Conservation (phyloP, 169 alveolate genomes). For the Eimeria brunetti region DNA sequence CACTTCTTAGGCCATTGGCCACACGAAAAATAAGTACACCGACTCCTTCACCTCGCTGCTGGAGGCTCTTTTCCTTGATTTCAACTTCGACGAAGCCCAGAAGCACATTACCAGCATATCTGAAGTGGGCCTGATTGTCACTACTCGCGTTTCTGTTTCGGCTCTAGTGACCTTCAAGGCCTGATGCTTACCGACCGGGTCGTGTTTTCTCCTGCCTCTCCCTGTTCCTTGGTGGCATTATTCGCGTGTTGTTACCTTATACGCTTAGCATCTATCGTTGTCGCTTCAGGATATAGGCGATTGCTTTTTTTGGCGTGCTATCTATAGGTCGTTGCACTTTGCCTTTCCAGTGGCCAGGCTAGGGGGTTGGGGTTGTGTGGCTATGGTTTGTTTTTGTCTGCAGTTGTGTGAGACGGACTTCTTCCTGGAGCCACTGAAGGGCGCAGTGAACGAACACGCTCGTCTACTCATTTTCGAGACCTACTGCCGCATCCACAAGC, state of each 20-base stretch:
- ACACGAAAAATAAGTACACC: conserved; percentile 87
- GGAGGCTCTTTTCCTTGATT: conserved; percentile 91
- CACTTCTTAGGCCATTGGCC: conserved; percentile 82
- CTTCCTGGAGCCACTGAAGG: conserved; percentile 90
- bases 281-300: not conserved
- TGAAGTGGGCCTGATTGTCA: conserved; percentile 51
- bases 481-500: conserved; percentile 94
- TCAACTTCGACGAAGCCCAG: conserved; percentile 93
- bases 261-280: not conserved
- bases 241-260: not conserved
- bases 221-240: not conserved
- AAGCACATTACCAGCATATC: conserved; percentile 87
- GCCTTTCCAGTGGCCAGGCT: not conserved
- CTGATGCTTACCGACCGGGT: not conserved
- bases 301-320: not conserved
- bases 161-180: not conserved
- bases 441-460: conserved; percentile 91
- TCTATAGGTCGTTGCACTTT: not conserved
- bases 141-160: not conserved
- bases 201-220: not conserved
- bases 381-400: not conserved
- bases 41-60: conserved; percentile 93
- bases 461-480: conserved; percentile 93
- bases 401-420: conserved; percentile 89
- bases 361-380: not conserved